These are phyloP conservation scores for Phytophthora pini DNA, from an alignment of 352 stramenopile species.

Conservation along the genomic window DNA sequence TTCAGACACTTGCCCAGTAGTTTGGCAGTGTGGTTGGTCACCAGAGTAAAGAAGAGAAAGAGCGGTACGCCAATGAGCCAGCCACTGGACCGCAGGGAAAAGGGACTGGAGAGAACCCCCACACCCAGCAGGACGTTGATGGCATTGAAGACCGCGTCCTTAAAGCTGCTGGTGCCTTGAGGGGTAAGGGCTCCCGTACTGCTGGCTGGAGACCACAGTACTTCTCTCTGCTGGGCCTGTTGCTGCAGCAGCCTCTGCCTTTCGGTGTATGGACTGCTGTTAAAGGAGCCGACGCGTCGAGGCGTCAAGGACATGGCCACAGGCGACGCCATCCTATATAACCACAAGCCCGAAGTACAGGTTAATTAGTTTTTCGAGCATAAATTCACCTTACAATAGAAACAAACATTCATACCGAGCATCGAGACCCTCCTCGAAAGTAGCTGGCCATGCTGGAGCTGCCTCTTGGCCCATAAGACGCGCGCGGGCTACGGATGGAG, in stretches of 20 bases:
- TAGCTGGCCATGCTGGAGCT: constrained; percentile 64
- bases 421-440: constrained; percentile 76
- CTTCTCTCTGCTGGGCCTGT: constrained; percentile 22
- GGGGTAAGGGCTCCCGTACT: constrained; percentile 10
- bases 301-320: constrained; percentile 37
- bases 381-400: neutral
- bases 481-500: constrained; percentile 50
- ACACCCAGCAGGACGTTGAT: constrained; percentile 90
- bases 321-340: constrained; percentile 60
- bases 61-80: constrained; percentile 74
- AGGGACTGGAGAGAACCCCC: constrained; percentile 85
- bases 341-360: neutral
- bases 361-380: neutral
- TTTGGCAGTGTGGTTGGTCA: constrained; percentile 89
- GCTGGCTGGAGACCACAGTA: constrained; percentile 29
- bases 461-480: constrained; percentile 40
- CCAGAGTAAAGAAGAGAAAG: constrained; percentile 85
- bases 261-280: constrained; percentile 54
- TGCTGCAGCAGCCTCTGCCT: constrained; percentile 47
- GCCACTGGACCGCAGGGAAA: constrained; percentile 80
- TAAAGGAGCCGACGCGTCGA: constrained; percentile 21
- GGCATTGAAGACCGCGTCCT: constrained; percentile 81
- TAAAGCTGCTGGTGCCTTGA: constrained; percentile 71
- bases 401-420: constrained; percentile 36
- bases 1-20: constrained; percentile 81